phyloP scores from a whole-genome alignment of 768 basidiomycete genomes.

The Amanita molliuscula region DNA sequence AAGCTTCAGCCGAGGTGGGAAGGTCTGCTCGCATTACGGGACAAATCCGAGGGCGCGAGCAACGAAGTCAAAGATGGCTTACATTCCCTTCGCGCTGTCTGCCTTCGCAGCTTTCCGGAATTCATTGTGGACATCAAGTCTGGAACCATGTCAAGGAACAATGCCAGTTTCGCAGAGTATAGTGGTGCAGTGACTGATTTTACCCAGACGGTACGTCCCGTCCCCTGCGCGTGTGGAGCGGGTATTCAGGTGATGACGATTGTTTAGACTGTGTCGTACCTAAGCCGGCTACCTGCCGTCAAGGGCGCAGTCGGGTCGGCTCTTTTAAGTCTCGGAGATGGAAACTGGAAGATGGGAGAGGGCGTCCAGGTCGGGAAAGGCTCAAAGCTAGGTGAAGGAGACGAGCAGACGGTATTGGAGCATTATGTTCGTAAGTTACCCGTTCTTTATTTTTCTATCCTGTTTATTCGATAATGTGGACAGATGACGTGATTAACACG shows the following conservation, averaged over 20 bases:
- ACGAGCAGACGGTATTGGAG: constrained; percentile 54
- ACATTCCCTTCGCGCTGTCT: constrained; percentile 52
- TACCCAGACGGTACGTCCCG: constrained; percentile 36
- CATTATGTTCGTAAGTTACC: constrained; percentile 64
- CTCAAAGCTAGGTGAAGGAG: constrained; percentile 36
- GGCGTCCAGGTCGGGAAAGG: constrained; percentile 54
- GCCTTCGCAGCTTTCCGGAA: constrained; percentile 77
- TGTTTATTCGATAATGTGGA: background rate
- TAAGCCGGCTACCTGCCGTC: constrained; percentile 63
- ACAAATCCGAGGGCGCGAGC: constrained; percentile 29
- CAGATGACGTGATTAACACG: constrained; percentile 71
- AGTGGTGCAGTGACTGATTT: constrained; percentile 55
- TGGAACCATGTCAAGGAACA: constrained; percentile 42
- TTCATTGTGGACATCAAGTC: constrained; percentile 72
- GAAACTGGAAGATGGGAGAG: constrained; percentile 90
- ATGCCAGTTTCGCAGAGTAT: constrained; percentile 34
- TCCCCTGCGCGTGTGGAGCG: constrained; percentile 1
- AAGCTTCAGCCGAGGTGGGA: constrained; percentile 59
- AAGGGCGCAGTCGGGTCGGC: constrained; percentile 56
- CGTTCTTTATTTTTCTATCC: background rate
- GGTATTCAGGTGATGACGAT: background rate
- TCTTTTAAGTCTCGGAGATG: constrained; percentile 66
- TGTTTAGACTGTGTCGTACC: constrained; percentile 51
- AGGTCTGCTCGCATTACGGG: constrained; percentile 43
- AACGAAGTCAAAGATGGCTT: constrained; percentile 71